phyloP scores from a whole-genome alignment of 2,329 filamentous ascomycete species.

The Diaporthe nobilis region DNA sequence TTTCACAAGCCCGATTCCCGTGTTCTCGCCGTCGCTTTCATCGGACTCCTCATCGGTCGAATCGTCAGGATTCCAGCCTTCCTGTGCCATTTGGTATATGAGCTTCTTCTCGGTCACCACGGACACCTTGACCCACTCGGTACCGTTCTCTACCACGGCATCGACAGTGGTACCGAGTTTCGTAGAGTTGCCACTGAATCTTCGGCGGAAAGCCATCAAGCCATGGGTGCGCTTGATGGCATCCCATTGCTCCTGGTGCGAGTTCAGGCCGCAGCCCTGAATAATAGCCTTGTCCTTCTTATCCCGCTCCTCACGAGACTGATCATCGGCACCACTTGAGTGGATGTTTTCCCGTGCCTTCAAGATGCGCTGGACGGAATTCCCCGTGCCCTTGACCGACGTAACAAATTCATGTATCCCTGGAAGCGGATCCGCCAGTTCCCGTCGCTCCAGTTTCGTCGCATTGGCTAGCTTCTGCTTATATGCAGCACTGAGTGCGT shows the following conservation, averaged over 20 bases:
- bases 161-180: constrained; percentile 38
- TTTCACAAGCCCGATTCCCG: constrained; percentile 35
- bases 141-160: constrained; percentile 41
- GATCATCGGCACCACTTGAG: neutral
- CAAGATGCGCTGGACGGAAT: constrained; percentile 39
- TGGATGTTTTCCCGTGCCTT: constrained; percentile 3
- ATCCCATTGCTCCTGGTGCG: constrained; percentile 39
- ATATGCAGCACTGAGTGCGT: constrained; percentile 37
- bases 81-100: constrained; percentile 41
- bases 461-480: constrained; percentile 33
- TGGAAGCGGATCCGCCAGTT: constrained; percentile 39
- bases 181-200: constrained; percentile 32
- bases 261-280: constrained; percentile 34
- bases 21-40: constrained; percentile 36
- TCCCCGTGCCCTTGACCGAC: constrained; percentile 37
- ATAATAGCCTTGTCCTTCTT: constrained; percentile 39
- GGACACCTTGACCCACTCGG: constrained; percentile 41
- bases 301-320: constrained; percentile 37
- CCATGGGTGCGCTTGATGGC: constrained; percentile 41
- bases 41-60: constrained; percentile 40
- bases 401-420: constrained; percentile 41
- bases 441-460: constrained; percentile 39
- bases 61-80: constrained; percentile 43
- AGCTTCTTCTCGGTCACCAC: constrained; percentile 41
- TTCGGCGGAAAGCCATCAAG: constrained; percentile 40